A percentile compares a stretch with the other conserved stretches of the same genome.
Conservation (phyloP, 2,329 filamentous ascomycete species). For the Emergomyces orientalis region DNA sequence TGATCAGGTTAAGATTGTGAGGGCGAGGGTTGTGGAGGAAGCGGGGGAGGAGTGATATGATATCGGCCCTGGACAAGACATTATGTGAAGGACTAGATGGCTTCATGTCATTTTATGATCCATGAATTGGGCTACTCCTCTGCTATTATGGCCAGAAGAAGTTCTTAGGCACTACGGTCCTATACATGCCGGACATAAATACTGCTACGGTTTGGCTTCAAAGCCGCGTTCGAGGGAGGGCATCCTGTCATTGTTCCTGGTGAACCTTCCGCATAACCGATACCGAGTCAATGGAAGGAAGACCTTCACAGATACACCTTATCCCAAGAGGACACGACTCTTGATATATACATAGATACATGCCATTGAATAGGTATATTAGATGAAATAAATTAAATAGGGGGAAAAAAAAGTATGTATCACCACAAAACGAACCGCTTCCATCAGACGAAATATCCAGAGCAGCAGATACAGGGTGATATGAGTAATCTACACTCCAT, state of each 20-base stretch:
- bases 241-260: background rate
- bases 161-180: background rate
- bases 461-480: slow-evolving; percentile 81
- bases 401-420: slow-evolving; percentile 44
- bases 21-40: slow-evolving; percentile 59
- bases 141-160: background rate
- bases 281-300: background rate
- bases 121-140: background rate
- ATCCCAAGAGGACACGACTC: background rate
- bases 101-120: slow-evolving; percentile 1
- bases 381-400: background rate
- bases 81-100: background rate
- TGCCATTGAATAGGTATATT: background rate
- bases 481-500: slow-evolving; percentile 54
- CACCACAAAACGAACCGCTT: slow-evolving; percentile 72
- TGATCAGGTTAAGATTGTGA: slow-evolving; percentile 72
- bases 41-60: slow-evolving; percentile 37
- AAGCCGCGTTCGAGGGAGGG: background rate
- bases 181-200: background rate
- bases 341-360: background rate
- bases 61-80: background rate
- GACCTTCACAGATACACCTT: background rate
- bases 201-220: background rate
- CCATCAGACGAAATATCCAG: slow-evolving; percentile 65
- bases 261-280: background rate